Evolutionary conservation across 345 rosid genomes (phyloP).

Genomic region (Salix koriyanagi): DNA sequence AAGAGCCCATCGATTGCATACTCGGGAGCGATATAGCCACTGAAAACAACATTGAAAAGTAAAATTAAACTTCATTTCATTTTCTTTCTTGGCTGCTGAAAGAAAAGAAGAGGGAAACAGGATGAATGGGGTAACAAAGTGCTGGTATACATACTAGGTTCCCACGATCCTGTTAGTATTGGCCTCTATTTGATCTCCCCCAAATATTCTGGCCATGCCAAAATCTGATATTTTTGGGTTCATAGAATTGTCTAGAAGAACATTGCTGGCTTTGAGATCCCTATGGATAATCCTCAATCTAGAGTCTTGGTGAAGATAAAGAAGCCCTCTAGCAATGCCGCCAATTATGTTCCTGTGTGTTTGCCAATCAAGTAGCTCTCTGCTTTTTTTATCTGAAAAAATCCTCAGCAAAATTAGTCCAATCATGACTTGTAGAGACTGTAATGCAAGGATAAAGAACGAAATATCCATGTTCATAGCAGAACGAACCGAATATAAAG

Average conservation of each 20-base stretch:
- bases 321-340: constrained; percentile 24
- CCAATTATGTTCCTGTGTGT: constrained; percentile 7
- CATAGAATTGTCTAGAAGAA: constrained; percentile 9
- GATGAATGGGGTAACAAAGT: too few species aligned
- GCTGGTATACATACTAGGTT: constrained; percentile 9
- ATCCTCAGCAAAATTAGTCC: not conserved
- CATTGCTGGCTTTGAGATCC: constrained; percentile 21
- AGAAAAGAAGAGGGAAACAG: not conserved
- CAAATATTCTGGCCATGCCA: constrained; percentile 16
- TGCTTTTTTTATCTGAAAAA: not conserved
- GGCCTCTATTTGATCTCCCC: constrained; percentile 13
- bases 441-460: not conserved
- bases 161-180: constrained; percentile 9
- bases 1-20: constrained; percentile 15
- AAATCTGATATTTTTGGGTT: constrained; percentile 18
- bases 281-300: constrained; percentile 20
- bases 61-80: not conserved
- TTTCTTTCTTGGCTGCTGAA: not conserved
- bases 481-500: constrained; percentile 32
- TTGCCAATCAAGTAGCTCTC: constrained; percentile 8
- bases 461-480: not conserved
- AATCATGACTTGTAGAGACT: not conserved
- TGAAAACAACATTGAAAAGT: not conserved
- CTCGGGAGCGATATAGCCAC: constrained; percentile 17
- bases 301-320: constrained; percentile 31